A percentile compares a stretch with the other conserved stretches of the same genome.
Evolutionary conservation across 306 rosid species (phyloP).

Genomic region (Pyrus betulifolia): DNA sequence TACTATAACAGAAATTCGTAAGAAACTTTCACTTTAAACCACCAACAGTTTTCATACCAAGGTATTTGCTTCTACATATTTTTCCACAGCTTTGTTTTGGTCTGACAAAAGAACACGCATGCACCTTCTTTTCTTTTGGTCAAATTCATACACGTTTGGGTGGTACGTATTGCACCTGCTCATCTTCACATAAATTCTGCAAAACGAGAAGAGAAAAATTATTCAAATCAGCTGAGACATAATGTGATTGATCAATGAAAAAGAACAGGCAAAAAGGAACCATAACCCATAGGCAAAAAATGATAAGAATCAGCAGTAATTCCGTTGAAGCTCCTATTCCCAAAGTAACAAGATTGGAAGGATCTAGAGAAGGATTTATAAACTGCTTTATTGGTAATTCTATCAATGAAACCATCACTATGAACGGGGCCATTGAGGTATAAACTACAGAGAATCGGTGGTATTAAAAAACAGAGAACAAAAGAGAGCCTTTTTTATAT

Average conservation of each 20-base stretch:
- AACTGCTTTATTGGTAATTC: not conserved
- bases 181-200: slow-evolving; percentile 71
- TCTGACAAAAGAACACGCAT: slow-evolving; percentile 7
- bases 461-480: not conserved
- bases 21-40: too few relatives aligned
- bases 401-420: not conserved
- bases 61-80: not conserved
- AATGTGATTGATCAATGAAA: not conserved
- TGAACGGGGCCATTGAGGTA: too few relatives aligned
- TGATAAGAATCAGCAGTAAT: not conserved
- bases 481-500: not conserved
- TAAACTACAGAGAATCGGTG: not conserved
- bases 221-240: not conserved
- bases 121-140: too few relatives aligned
- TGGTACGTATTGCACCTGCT: slow-evolving; percentile 66
- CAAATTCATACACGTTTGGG: slow-evolving; percentile 38
- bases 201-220: not conserved
- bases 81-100: not conserved
- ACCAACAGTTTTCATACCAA: not conserved
- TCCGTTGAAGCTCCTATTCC: not conserved
- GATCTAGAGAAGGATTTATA: not conserved
- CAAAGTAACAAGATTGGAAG: not conserved
- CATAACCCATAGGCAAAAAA: too few relatives aligned
- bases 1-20: not conserved
- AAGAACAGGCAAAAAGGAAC: too few relatives aligned